These are phyloP conservation scores for Phytophthora meadii DNA, from an alignment of 352 stramenopile genomes.

Conservation along the genomic window DNA sequence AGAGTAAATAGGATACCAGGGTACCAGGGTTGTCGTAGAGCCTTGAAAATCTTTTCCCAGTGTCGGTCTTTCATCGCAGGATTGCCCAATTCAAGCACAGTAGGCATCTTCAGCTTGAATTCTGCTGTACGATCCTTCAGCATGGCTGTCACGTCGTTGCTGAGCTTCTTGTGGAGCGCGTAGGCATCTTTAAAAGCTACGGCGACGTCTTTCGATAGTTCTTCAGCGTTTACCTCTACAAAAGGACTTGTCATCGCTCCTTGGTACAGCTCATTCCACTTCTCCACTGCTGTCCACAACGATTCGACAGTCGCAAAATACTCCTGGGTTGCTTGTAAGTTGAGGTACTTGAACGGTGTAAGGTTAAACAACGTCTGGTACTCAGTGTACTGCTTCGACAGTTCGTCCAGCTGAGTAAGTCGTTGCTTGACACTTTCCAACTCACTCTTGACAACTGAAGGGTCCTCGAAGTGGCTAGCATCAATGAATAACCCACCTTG, in stretches of 20 bases:
- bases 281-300: slow-evolving; percentile 87
- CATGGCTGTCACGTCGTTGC: slow-evolving; percentile 88
- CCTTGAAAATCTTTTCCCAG: slow-evolving; percentile 95
- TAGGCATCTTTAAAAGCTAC: slow-evolving; percentile 92
- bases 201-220: slow-evolving; percentile 87
- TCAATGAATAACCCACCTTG: slow-evolving; percentile 91
- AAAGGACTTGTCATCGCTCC: slow-evolving; percentile 87
- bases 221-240: slow-evolving; percentile 88
- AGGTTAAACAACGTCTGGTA: slow-evolving; percentile 94
- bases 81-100: slow-evolving; percentile 93
- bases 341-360: slow-evolving; percentile 90
- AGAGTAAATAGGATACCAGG: slow-evolving; percentile 90
- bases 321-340: slow-evolving; percentile 88
- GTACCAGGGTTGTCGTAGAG: slow-evolving; percentile 88
- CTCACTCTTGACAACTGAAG: slow-evolving; percentile 77
- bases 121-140: slow-evolving; percentile 89
- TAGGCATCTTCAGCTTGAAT: slow-evolving; percentile 92
- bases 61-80: slow-evolving; percentile 93
- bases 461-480: slow-evolving; percentile 87
- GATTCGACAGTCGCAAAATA: slow-evolving; percentile 86
- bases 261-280: slow-evolving; percentile 87
- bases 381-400: slow-evolving; percentile 92
- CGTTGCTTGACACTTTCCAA: slow-evolving; percentile 84
- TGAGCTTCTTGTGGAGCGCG: slow-evolving; percentile 92
- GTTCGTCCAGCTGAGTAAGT: slow-evolving; percentile 86